Base-by-base conservation (phyloP, 73 alveolate species). In the Effrenium voratum region DNA sequence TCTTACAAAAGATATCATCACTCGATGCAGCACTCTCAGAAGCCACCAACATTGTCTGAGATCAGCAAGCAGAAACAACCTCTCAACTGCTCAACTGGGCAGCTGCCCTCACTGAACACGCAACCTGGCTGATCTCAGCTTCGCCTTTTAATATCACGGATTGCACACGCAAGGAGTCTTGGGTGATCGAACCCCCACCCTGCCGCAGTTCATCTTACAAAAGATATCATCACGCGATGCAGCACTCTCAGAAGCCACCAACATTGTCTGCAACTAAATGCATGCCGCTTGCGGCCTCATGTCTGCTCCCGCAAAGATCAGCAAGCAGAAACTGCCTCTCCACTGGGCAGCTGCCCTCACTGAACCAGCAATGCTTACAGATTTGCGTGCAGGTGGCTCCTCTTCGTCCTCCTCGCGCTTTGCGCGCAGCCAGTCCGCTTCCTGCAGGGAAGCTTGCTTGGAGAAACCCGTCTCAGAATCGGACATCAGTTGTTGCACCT, bases 1-100 rank as follows among this genome's bases (percentile, higher is more conserved):
- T 88, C 96, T 88, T 88, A 88, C 96, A 88, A 88, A 86, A 88
- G 96, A 47, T 12, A 88, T 66, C 96, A 88, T 88, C 96, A 88
- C 36, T 70, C 96, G 80, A 66, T 47, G 49, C 41, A 24, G 47
- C 13, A 16, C 63, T 19, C 8, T 52, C 19, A 19, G 87, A 55
- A 43, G 59, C 60, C 5, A 26, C 85, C 28, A 26, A 24, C 59
- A 43, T 2, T 24, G 49, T 16, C 47, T 0, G 0, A 63, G 32
- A 40, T 40, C 16, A 63, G 12, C 77, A 63, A 26, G 38, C 28
- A 34, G 77, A 15, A 0, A 30, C 2, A 63, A 16, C 32, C 41
- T 1, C 16, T 6, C 77, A 63, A n/a, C n/a, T n/a, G n/a, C 16
- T 6, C 77, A 63, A 63, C 77, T 0, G 12, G 12, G 77, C 77